Evolutionary conservation across 352 stramenopile genomes (phyloP).

Genomic region (Pythium periplocum): DNA sequence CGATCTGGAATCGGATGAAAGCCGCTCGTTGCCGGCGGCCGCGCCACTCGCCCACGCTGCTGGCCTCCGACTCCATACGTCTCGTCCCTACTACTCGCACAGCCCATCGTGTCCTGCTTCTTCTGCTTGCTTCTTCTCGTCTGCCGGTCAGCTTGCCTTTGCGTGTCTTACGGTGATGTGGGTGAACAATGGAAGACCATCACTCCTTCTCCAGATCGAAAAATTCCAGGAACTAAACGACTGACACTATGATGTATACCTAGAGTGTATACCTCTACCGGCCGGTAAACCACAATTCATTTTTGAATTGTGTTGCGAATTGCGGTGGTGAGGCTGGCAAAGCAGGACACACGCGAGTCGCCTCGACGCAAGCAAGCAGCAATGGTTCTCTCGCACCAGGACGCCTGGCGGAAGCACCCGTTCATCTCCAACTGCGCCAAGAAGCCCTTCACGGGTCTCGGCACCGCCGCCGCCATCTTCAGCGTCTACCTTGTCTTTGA

Average conservation of each 20-base stretch:
- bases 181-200: background rate
- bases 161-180: too few species aligned
- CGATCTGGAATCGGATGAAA: constrained; percentile 48
- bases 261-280: too few species aligned
- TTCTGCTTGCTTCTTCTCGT: too few species aligned
- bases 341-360: background rate
- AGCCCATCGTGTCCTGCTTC: constrained; percentile 8
- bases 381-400: constrained; percentile 85
- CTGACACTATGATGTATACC: too few species aligned
- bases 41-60: background rate
- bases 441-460: constrained; percentile 82
- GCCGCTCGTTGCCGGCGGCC: background rate
- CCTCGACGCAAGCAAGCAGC: too few species aligned
- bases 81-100: constrained; percentile 9
- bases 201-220: background rate
- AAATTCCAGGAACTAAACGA: too few species aligned
- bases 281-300: constrained; percentile 13
- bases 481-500: constrained; percentile 73
- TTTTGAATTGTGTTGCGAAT: constrained; percentile 18
- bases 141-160: too few species aligned
- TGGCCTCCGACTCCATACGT: background rate
- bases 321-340: constrained; percentile 2
- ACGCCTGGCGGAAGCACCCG: constrained; percentile 85
- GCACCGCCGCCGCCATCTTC: constrained; percentile 74
- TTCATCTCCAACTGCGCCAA: constrained; percentile 80